Evolutionary conservation across 805 yeast genomes (phyloP), one percentile per base, ranked within the genome.

Genomic region (Barnettozyma sucrosica): DNA sequence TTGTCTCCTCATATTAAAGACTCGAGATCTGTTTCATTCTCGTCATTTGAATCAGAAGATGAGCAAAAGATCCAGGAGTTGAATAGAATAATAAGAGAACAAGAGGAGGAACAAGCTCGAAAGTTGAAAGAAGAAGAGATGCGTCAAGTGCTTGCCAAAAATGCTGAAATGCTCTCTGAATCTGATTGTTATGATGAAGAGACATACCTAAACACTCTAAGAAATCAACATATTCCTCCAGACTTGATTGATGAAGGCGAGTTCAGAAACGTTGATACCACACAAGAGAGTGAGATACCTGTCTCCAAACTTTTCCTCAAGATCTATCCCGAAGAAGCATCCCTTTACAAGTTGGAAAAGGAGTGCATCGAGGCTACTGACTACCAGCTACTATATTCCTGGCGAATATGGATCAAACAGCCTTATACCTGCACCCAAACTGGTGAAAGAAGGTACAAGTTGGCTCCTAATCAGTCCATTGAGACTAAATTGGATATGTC

Each of bases 121-220:
- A 32, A 18, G 20, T 16, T 19, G 28, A 45, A 34, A 23, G 37
- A 37, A 18, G 40, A 25, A 8, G n/a, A 11, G 11, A 39, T 32
- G 23, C 43, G 33, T n/a, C 7, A 21, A 9, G 19, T 26, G 13
- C 26, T 41, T 8, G 39, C 33, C 18, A 24, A 32, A 10, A 36
- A 18, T 20, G 18, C 30, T 3, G n/a, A 8, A 9, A 28, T 13
- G 4, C 37, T 34, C 7, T 34, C 43, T 13, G 41, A 26, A 10
- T 16, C 26, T 23, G 21, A 23, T n/a, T 11, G 37, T 30, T 38
- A 19, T 4, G 46, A 47, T 10, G 37, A 47, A 13, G 50, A 47
- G 18, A 47, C 50, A 9, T 37, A 43, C 9, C 28, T 32, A 8
- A 47, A 47, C 25, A 47, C 50, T 5, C 32, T 43, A 8, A 47